Percentiles rank a stretch among this genome's conserved stretches.
These are phyloP conservation scores for Boeremia lycopersici DNA, from an alignment of 2,329 filamentous ascomycete genomes.

Conservation along the genomic window DNA sequence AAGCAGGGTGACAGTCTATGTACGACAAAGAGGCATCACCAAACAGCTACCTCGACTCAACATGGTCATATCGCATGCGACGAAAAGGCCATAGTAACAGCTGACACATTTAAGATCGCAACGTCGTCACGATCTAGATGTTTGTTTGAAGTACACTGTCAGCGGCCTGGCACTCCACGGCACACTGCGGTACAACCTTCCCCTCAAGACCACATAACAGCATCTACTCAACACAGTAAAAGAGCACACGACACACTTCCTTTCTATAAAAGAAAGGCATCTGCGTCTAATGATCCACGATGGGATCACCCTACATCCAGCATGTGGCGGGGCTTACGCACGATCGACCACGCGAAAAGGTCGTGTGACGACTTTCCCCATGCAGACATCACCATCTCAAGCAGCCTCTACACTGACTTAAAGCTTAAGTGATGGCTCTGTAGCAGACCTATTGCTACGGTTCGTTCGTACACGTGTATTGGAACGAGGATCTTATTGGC, in stretches of 20 bases:
- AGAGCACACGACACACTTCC: constrained; percentile 12
- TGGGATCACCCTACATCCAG: neutral
- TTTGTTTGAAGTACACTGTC: neutral
- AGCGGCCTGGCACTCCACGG: neutral
- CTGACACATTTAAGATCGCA: neutral
- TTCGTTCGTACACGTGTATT: neutral
- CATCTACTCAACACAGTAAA: neutral
- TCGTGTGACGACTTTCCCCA: constrained; percentile 8
- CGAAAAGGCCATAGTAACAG: neutral
- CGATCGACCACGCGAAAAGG: constrained; percentile 5
- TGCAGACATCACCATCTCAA: neutral
- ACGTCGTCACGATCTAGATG: too few relatives aligned
- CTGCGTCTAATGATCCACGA: neutral
- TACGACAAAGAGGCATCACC: neutral
- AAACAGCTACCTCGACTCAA: neutral
- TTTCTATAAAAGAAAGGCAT: too few relatives aligned
- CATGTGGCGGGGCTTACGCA: constrained; percentile 9
- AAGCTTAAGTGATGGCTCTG: neutral
- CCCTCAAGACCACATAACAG: neutral
- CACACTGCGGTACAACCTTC: neutral
- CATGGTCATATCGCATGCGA: neutral
- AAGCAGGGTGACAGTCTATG: neutral
- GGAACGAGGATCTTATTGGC: neutral
- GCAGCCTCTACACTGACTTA: neutral
- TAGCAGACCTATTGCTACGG: neutral